Percentiles rank a stretch among this genome's conserved stretches.
phyloP scores from a whole-genome alignment of 495 filamentous ascomycete species.

The Penicillium robsamsonii region DNA sequence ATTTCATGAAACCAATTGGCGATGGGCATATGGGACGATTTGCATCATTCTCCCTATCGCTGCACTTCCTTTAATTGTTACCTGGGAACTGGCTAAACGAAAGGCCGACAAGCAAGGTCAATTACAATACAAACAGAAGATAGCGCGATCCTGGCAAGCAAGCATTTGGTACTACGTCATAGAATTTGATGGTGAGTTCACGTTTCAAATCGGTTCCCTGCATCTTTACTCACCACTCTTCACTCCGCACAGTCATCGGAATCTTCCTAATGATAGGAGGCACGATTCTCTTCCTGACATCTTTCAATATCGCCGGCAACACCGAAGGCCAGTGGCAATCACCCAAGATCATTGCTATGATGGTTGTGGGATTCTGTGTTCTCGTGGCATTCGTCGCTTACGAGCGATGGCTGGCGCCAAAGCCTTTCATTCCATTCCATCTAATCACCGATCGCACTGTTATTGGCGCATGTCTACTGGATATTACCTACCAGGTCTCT shows the following conservation, averaged over 20 bases:
- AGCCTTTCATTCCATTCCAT: slow-evolving; percentile 56
- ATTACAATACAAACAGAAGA: slow-evolving; percentile 29
- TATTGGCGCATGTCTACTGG: slow-evolving; percentile 57
- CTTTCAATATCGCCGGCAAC: slow-evolving; percentile 53
- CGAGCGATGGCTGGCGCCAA: slow-evolving; percentile 54
- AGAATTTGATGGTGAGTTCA: slow-evolving; percentile 54
- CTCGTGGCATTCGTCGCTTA: slow-evolving; percentile 55
- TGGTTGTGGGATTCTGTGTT: slow-evolving; percentile 55
- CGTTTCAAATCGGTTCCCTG: no score
- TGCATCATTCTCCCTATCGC: slow-evolving; percentile 56
- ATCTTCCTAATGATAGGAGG: slow-evolving; percentile 56
- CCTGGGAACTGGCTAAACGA: slow-evolving; percentile 51
- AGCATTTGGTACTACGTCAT: slow-evolving; percentile 49
- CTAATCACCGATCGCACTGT: slow-evolving; percentile 63
- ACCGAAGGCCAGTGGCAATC: slow-evolving; percentile 49
- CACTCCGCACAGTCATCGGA: slow-evolving; percentile 41
- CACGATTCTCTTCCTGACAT: slow-evolving; percentile 58
- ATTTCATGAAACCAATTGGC: slow-evolving; percentile 52
- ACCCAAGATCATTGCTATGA: slow-evolving; percentile 52
- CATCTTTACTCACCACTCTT: not conserved
- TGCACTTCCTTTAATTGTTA: slow-evolving; percentile 44
- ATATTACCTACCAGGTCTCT: slow-evolving; percentile 56
- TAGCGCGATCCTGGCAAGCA: slow-evolving; percentile 38
- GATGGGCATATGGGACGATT: slow-evolving; percentile 61
- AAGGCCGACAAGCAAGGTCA: slow-evolving; percentile 50